Conservation (phyloP, 176 grass and related monocot species). For the Ensete ventricosum region DNA sequence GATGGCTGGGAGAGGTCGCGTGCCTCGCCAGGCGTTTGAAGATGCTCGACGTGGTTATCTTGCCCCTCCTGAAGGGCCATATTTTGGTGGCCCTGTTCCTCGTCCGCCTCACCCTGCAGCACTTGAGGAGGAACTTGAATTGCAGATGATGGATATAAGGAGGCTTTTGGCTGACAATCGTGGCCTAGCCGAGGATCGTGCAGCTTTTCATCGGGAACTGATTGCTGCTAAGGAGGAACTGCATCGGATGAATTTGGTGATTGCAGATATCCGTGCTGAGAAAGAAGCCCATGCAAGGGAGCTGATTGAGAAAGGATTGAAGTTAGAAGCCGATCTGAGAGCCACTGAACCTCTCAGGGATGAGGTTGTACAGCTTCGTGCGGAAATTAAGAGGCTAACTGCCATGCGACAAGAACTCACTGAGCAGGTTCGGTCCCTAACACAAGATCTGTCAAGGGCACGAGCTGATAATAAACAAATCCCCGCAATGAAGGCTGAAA, state of each 20-base stretch:
- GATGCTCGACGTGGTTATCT: slow-evolving; percentile 29
- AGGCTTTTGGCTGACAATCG: slow-evolving; percentile 48
- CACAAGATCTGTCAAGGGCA: slow-evolving; percentile 39
- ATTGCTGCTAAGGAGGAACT: slow-evolving; percentile 43
- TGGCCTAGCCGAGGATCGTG: slow-evolving; percentile 41
- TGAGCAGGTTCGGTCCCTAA: slow-evolving; percentile 38
- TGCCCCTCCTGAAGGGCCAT: slow-evolving; percentile 25
- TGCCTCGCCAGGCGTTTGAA: slow-evolving; percentile 29
- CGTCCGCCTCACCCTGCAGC: slow-evolving; percentile 29
- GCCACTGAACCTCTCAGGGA: slow-evolving; percentile 41
- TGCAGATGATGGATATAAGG: slow-evolving; percentile 33
- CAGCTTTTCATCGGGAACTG: slow-evolving; percentile 34
- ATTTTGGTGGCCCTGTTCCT: slow-evolving; percentile 23
- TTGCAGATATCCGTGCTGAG: slow-evolving; percentile 37
- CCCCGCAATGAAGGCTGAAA: slow-evolving; percentile 37
- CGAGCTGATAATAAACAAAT: slow-evolving; percentile 44
- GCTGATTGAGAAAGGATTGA: slow-evolving; percentile 53
- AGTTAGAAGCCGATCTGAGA: slow-evolving; percentile 63
- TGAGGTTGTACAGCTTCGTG: slow-evolving; percentile 43
- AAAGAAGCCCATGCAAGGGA: slow-evolving; percentile 48
- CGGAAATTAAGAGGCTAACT: slow-evolving; percentile 45
- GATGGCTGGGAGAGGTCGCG: slow-evolving; percentile 50
- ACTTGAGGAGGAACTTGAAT: slow-evolving; percentile 43
- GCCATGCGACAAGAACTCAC: slow-evolving; percentile 44
- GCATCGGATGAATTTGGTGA: slow-evolving; percentile 37